phyloP scores from a whole-genome alignment of 2,329 filamentous ascomycete genomes.

The Aspergillus caelatus region DNA sequence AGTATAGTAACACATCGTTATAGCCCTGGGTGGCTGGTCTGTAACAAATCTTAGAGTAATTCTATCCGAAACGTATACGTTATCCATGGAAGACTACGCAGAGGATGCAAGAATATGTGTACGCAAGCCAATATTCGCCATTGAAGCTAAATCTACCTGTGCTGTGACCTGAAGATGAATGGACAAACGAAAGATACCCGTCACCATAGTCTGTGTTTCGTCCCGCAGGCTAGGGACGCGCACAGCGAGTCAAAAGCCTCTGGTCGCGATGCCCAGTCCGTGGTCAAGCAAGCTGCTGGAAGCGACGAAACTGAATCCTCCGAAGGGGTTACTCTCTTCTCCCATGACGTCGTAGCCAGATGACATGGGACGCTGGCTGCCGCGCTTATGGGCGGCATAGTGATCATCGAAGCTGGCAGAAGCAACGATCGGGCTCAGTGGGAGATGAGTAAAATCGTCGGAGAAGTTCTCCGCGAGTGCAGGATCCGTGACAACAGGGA shows the following conservation, averaged over 20 bases:
- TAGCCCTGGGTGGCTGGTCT: background rate
- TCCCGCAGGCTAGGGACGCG: background rate
- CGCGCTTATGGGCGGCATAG: constrained; percentile 21
- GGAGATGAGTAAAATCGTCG: constrained; percentile 83
- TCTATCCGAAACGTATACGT: background rate
- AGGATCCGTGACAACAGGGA: constrained; percentile 91
- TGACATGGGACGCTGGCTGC: constrained; percentile 23
- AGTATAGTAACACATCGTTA: background rate
- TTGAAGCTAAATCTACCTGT: background rate
- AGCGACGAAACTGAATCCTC: constrained; percentile 53
- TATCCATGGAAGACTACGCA: background rate
- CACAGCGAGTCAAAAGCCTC: constrained; percentile 24
- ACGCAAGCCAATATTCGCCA: background rate
- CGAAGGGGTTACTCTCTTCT: constrained; percentile 46
- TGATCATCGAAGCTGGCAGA: constrained; percentile 32
- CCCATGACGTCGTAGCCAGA: constrained; percentile 20
- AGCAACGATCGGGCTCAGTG: constrained; percentile 71
- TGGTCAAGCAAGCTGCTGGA: constrained; percentile 51
- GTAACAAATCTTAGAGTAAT: background rate
- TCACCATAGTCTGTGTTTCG: background rate
- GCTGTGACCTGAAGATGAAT: background rate
- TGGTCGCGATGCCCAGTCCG: constrained; percentile 32
- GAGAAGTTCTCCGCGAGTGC: constrained; percentile 96
- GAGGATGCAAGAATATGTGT: background rate
- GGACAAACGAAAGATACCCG: background rate